Percentiles rank a stretch among this genome's conserved stretches.
These are phyloP conservation scores for Triticum dicoccoides DNA, from an alignment of 176 grass and related monocot species.

Conservation along the genomic window DNA sequence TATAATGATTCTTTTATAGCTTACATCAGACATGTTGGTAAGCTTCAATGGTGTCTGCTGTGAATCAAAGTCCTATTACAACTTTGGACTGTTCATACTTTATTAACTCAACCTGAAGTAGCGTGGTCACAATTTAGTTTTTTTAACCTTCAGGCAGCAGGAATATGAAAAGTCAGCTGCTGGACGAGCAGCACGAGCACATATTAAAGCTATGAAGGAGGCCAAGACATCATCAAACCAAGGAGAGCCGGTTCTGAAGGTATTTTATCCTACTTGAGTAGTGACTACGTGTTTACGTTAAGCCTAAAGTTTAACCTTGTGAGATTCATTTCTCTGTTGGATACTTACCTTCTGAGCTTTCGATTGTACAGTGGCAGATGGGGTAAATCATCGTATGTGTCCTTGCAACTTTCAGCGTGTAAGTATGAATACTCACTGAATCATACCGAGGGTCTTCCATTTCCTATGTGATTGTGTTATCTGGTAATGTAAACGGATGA, in stretches of 20 bases:
- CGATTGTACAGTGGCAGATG: constrained; percentile 85
- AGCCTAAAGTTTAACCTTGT: not conserved
- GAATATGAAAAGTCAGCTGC: constrained; percentile 82
- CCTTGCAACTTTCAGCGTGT: constrained; percentile 16
- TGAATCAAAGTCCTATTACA: not conserved
- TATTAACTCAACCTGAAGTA: not conserved
- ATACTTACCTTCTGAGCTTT: constrained; percentile 12
- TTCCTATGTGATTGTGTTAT: not conserved
- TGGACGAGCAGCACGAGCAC: constrained; percentile 76
- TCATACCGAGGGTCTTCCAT: not conserved
- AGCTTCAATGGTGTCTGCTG: not conserved
- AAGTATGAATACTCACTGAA: constrained; percentile 23
- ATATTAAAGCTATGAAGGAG: constrained; percentile 88
- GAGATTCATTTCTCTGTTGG: not conserved
- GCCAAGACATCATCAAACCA: constrained; percentile 51
- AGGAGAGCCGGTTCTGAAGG: constrained; percentile 93
- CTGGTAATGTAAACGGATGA: not conserved
- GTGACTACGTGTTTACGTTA: not conserved
- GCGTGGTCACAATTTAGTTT: not conserved
- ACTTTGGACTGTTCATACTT: not conserved
- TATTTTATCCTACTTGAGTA: not conserved
- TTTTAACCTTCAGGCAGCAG: constrained; percentile 45
- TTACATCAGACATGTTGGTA: not conserved
- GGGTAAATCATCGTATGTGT: constrained; percentile 34
- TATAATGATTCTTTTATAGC: not conserved